Evolutionary conservation across 768 basidiomycete species (phyloP).

Genomic region (Boletus pseudopeckii): DNA sequence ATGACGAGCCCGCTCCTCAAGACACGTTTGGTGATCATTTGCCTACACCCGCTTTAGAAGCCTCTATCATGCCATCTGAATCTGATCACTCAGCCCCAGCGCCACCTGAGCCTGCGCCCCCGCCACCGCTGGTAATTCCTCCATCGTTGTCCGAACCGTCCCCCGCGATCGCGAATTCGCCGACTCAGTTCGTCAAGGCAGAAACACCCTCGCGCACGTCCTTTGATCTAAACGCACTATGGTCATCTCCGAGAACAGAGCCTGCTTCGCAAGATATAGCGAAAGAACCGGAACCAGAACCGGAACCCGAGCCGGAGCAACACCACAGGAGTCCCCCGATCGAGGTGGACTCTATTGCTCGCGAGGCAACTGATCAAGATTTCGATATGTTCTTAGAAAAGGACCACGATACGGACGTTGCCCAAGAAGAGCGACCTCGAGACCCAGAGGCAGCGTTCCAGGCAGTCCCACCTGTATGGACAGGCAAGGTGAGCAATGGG

Average conservation of each 20-base stretch:
- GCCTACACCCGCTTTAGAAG: constrained; percentile 16
- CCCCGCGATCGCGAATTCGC: constrained; percentile 22
- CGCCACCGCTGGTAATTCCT: constrained; percentile 44
- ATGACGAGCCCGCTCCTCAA: constrained; percentile 50
- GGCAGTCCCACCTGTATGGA: constrained; percentile 63
- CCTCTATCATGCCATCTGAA: constrained; percentile 4
- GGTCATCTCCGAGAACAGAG: constrained; percentile 51
- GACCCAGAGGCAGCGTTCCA: constrained; percentile 51
- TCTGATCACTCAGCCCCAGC: constrained; percentile 5
- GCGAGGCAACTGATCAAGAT: constrained; percentile 68
- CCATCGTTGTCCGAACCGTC: constrained; percentile 37
- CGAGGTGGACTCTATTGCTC: constrained; percentile 36
- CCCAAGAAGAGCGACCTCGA: constrained; percentile 29
- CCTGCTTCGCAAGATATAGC: constrained; percentile 13
- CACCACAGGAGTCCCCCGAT: constrained; percentile 43
- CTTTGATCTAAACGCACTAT: constrained; percentile 72
- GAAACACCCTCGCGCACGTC: constrained; percentile 48
- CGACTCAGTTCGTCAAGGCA: constrained; percentile 33
- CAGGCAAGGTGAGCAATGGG: constrained; percentile 56
- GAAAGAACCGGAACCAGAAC: constrained; percentile 26
- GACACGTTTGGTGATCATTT: constrained; percentile 29
- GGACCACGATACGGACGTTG: constrained; percentile 38
- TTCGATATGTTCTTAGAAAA: constrained; percentile 85
- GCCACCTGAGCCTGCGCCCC: constrained; percentile 18
- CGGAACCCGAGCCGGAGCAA: constrained; percentile 27